A percentile compares a stretch with the other conserved stretches of the same genome.
These are phyloP conservation scores for Trichomonascaceae sp. DNA, from an alignment of 1,139 yeast genomes.

Conservation along the genomic window DNA sequence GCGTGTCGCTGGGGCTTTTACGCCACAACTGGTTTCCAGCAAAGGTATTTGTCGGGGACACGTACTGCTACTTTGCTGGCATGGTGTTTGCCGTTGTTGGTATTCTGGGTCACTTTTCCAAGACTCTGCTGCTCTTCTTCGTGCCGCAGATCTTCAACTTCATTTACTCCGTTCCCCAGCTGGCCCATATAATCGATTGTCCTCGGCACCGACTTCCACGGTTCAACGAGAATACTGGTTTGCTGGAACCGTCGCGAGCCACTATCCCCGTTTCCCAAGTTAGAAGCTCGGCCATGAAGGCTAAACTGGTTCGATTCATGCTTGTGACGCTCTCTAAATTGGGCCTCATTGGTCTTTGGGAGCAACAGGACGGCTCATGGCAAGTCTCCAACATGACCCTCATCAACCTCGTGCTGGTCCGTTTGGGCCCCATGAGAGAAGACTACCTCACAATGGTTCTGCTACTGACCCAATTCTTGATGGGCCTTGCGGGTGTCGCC, in stretches of 20 bases:
- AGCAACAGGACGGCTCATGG: conserved; percentile 2
- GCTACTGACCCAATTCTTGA: conserved; percentile 44
- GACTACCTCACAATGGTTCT: conserved; percentile 53
- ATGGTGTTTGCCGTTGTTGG: conserved; percentile 98
- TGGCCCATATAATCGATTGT: conserved; percentile 76
- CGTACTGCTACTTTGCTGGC: conserved; percentile 95
- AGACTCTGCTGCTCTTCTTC: conserved; percentile 73
- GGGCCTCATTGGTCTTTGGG: conserved; percentile 39
- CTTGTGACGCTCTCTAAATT: conserved; percentile 30
- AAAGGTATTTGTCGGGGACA: conserved; percentile 89
- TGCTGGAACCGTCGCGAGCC: conserved; percentile 65
- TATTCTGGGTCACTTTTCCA: conserved; percentile 89
- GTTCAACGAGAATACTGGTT: conserved; percentile 52
- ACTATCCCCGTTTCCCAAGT: too few relatives aligned
- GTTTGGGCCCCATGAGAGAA: conserved; percentile 85
- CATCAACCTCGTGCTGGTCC: conserved; percentile 67
- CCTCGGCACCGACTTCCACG: conserved; percentile 90
- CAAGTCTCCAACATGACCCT: conserved; percentile 63
- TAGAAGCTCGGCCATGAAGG: conserved; percentile 16
- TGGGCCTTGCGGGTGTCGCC: conserved; percentile 55
- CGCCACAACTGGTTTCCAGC: conserved; percentile 88
- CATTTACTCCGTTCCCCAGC: conserved; percentile 77
- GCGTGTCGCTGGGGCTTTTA: conserved; percentile 67
- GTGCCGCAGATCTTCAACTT: conserved; percentile 87
- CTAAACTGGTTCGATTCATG: conserved; percentile 22